Conservation (phyloP, 495 filamentous ascomycete species). For the Lasiosphaeris hirsuta region DNA sequence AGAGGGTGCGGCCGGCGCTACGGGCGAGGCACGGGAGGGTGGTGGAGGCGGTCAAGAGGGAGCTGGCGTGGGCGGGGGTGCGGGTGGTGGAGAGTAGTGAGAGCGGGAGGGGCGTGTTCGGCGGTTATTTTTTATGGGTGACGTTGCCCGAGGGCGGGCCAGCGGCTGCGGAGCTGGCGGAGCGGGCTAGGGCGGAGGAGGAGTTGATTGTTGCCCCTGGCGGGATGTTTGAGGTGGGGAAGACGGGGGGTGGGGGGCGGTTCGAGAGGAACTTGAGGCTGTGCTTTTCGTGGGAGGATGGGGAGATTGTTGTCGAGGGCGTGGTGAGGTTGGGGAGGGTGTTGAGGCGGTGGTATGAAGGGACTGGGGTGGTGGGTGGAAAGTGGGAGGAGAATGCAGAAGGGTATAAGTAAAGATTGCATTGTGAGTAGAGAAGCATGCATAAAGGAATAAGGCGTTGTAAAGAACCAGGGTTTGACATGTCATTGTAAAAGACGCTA, state of each 20-base stretch:
- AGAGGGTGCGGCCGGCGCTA: conserved; percentile 51
- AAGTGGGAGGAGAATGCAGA: neutral
- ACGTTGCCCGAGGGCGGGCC: conserved; percentile 50
- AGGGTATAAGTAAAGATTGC: conserved; percentile 4
- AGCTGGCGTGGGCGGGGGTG: conserved; percentile 61
- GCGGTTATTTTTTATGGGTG: conserved; percentile 84
- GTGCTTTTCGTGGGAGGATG: conserved; percentile 74
- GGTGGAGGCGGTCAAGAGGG: conserved; percentile 48
- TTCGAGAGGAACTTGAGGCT: conserved; percentile 60
- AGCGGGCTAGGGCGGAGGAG: conserved; percentile 51
- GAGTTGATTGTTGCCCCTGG: conserved; percentile 63
- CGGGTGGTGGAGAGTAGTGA: conserved; percentile 26
- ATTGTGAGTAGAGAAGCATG: no score
- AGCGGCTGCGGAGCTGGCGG: conserved; percentile 52
- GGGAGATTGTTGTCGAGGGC: conserved; percentile 64
- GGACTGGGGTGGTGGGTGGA: neutral
- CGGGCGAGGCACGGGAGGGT: conserved; percentile 53
- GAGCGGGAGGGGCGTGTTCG: conserved; percentile 38
- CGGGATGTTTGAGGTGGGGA: conserved; percentile 62
- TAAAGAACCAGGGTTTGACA: no score
- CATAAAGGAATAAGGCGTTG: no score
- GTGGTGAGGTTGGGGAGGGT: conserved; percentile 58
- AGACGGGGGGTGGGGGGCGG: conserved; percentile 43
- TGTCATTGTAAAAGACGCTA: no score
- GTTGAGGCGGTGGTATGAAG: conserved; percentile 22